Base-by-base conservation (phyloP, 441 rosid genomes). In the Euphorbia corollata region DNA sequence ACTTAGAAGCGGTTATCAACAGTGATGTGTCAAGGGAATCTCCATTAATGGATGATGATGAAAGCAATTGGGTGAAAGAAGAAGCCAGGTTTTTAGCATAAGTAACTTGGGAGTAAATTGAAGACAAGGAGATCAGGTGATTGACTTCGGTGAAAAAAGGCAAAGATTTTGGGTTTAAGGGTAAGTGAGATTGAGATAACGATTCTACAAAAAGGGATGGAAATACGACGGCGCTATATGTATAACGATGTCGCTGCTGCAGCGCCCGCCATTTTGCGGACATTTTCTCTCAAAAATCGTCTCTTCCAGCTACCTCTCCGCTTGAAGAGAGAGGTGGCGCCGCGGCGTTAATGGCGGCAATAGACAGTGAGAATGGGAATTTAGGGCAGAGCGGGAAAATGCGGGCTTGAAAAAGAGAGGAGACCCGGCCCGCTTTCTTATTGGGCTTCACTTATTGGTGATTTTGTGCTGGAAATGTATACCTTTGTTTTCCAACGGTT, bases 231-330 rank as follows among this genome's bases (percentile, higher is more conserved):
- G 93, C 89, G 71, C 83, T 84, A 86, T 93, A 89, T 22, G 96
- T 93, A 77, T 85, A 93, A 34, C 93, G 95, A 78, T 93, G 99
- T 68, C 99, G 90, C 64, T 90, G 95, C 82, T 93, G 97, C 63
- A 90, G 65, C 53, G 97, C 96, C 66, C 99, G 89, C 96, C 99
- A 90, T 76, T 93, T 93, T 9, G 97, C 91, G 4, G 97, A 93
- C 97, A 92, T 90, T 15, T 67, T 63, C 16, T 32, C 5, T 70
- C 19, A 11, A 41, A 0, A 8, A 41, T 41, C 47, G 10, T 41
- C 13, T 41, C 47, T 41, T 8, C 55, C n/a, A 16, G 39, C 12
- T 27, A 2, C 55, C 48, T 34, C 59, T 50, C 45, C 11, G 30
- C 5, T 9, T 18, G 3, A 8, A 32, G 34, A 48, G 15, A 2